phyloP scores from a whole-genome alignment of 495 filamentous ascomycete species.

The Annulohypoxylon nitens region DNA sequence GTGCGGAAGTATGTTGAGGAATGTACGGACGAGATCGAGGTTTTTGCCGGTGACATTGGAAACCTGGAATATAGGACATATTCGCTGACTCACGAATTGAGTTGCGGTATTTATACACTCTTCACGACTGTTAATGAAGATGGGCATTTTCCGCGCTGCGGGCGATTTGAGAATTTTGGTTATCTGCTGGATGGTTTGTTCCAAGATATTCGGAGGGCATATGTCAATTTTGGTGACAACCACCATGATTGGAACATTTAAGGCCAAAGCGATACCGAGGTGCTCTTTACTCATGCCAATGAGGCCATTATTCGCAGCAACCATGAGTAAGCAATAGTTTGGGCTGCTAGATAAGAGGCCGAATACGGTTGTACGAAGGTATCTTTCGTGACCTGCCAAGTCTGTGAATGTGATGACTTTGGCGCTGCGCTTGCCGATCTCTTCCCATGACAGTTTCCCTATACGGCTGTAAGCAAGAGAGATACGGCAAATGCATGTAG shows the following conservation, averaged over 20 bases:
- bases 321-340: constrained; percentile 98
- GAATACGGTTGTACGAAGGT: constrained; percentile 96
- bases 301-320: constrained; percentile 96
- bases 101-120: constrained; percentile 95
- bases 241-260: constrained; percentile 98
- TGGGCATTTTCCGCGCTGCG: constrained; percentile 95
- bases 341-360: constrained; percentile 94
- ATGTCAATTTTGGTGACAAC: constrained; percentile 99
- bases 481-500: not conserved
- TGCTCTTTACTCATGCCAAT: constrained; percentile 99
- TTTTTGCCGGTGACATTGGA: constrained; percentile 96
- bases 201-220: constrained; percentile 93
- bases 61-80: constrained; percentile 97
- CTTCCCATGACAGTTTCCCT: constrained; percentile 88
- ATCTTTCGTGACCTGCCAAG: constrained; percentile 94
- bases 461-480: constrained; percentile 4
- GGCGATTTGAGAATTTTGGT: constrained; percentile 92
- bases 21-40: constrained; percentile 82
- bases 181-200: constrained; percentile 94
- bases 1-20: constrained; percentile 95
- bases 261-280: constrained; percentile 90
- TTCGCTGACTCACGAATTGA: constrained; percentile 94
- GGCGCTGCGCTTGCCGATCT: constrained; percentile 93
- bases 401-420: constrained; percentile 99
- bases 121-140: constrained; percentile 91